Evolutionary conservation across 2,329 filamentous ascomycete genomes (phyloP).

Genomic region (Paecilomyces sp.): DNA sequence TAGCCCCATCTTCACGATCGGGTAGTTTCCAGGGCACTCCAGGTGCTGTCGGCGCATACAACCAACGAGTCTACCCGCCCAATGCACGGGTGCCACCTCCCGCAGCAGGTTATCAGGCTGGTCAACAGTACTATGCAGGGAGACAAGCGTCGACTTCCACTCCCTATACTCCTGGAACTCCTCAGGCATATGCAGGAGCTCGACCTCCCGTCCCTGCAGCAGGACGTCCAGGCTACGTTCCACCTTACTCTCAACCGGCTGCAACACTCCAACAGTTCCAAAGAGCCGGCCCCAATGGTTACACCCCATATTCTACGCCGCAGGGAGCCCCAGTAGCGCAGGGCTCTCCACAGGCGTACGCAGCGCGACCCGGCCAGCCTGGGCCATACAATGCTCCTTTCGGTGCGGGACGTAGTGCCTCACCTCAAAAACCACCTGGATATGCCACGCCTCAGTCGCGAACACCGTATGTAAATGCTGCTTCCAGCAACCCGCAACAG

Average conservation of each 20-base stretch:
- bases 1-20: slow-evolving; percentile 19
- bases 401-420: slow-evolving; percentile 19
- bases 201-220: slow-evolving; percentile 28
- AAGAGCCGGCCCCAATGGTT: slow-evolving; percentile 31
- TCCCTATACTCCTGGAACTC: slow-evolving; percentile 25
- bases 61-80: slow-evolving; percentile 24
- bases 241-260: slow-evolving; percentile 25
- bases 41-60: slow-evolving; percentile 18
- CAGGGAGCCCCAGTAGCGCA: slow-evolving; percentile 21
- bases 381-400: slow-evolving; percentile 20
- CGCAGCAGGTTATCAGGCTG: slow-evolving; percentile 19
- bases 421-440: slow-evolving; percentile 24
- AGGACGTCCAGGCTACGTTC: slow-evolving; percentile 29
- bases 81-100: slow-evolving; percentile 21
- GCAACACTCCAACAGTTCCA: slow-evolving; percentile 34
- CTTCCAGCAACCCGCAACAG: slow-evolving; percentile 18
- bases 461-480: slow-evolving; percentile 27
- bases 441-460: slow-evolving; percentile 26
- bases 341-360: slow-evolving; percentile 28
- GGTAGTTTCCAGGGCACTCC: slow-evolving; percentile 21
- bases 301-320: slow-evolving; percentile 21
- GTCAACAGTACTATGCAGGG: slow-evolving; percentile 22
- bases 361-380: slow-evolving; percentile 26
- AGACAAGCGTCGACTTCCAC: slow-evolving; percentile 24
- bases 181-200: slow-evolving; percentile 17